Conservation (phyloP, 257 asterid genomes). For the Jacaranda copaia region DNA sequence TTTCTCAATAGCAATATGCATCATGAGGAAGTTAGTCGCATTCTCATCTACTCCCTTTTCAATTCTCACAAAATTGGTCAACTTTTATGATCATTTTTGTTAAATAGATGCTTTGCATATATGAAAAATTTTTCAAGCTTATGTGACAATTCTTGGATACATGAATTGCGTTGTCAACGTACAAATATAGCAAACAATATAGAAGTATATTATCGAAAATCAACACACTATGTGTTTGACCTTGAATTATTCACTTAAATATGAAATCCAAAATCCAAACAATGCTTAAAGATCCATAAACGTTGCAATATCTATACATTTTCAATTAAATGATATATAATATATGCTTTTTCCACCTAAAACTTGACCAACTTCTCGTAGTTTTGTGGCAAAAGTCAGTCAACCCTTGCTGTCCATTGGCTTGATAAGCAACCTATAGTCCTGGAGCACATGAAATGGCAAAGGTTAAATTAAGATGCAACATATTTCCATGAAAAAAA, state of each 20-base stretch:
- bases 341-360: slow-evolving; percentile 35
- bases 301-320: not conserved
- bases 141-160: not conserved
- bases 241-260: not conserved
- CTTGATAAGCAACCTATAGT: slow-evolving; percentile 25
- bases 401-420: not conserved
- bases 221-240: not conserved
- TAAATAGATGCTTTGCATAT: not conserved
- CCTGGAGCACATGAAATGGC: slow-evolving; percentile 33
- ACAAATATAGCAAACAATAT: not conserved
- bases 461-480: slow-evolving; percentile 31
- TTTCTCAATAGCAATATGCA: not conserved
- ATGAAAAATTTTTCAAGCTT: not conserved
- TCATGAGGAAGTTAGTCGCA: not conserved
- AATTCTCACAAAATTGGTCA: not conserved
- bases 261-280: not conserved
- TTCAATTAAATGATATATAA: not conserved
- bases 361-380: slow-evolving; percentile 26
- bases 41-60: not conserved
- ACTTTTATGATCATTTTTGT: not conserved
- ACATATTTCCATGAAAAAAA: not conserved
- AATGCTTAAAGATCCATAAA: not conserved
- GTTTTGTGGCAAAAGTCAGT: slow-evolving; percentile 26
- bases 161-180: not conserved
- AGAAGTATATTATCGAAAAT: too few relatives aligned